Conservation (phyloP, 2,329 filamentous ascomycete species). For the Epichloe baconii region DNA sequence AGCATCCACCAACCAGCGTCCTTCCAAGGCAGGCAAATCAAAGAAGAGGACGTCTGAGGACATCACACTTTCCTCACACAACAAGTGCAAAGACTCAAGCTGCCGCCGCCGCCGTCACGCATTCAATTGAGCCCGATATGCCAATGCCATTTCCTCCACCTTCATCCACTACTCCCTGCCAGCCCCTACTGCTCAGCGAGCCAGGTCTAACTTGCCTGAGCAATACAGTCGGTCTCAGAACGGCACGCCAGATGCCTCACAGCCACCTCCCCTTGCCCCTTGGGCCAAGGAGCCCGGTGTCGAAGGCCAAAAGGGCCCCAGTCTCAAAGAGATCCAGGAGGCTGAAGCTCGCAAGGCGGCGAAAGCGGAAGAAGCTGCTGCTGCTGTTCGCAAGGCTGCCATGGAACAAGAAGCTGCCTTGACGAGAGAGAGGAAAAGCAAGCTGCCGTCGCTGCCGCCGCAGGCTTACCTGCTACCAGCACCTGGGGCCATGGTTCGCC, state of each 20-base stretch:
- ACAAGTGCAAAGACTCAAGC: conserved; percentile 64
- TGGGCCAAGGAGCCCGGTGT: conserved; percentile 81
- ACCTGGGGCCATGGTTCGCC: conserved; percentile 81
- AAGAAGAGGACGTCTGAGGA: conserved; percentile 23
- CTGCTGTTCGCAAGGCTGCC: conserved; percentile 60
- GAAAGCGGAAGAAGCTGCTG: conserved; percentile 70
- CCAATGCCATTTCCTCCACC: conserved; percentile 66
- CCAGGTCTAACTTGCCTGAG: conserved; percentile 72
- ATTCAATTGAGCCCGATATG: conserved; percentile 45
- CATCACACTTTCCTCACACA: conserved; percentile 57
- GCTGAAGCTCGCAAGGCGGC: conserved; percentile 87
- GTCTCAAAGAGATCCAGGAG: conserved; percentile 92
- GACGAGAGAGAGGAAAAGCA: conserved; percentile 44
- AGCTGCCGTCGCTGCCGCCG: conserved; percentile 40
- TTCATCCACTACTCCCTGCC: conserved; percentile 72
- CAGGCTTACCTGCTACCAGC: conserved; percentile 73
- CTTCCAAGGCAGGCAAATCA: conserved; percentile 9
- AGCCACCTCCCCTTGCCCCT: conserved; percentile 67
- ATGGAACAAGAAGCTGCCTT: conserved; percentile 65
- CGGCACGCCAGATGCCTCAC: conserved; percentile 53
- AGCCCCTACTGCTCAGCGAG: conserved; percentile 77
- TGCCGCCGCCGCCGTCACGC: conserved; percentile 27
- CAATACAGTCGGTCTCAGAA: conserved; percentile 57
- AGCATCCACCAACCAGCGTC: conserved; percentile 3
- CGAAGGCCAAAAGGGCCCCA: conserved; percentile 65